Percentiles rank a stretch among this genome's conserved stretches.
Evolutionary conservation across 352 stramenopile genomes (phyloP).

Genomic region (Aphanomyces invadans): DNA sequence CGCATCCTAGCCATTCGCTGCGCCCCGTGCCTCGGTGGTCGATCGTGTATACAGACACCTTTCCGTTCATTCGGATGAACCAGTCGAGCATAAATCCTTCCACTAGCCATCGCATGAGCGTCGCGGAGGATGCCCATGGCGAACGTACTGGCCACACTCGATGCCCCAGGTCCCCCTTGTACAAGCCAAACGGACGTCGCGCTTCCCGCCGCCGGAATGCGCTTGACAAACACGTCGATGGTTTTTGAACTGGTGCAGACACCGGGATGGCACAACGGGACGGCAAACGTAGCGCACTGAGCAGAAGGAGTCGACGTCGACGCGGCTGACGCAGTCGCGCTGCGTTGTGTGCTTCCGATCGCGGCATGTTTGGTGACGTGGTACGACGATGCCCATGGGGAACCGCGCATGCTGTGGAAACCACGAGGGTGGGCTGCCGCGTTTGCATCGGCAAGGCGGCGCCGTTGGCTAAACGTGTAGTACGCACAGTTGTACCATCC

Average conservation of each 20-base stretch:
- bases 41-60: constrained; percentile 47
- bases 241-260: constrained; percentile 30
- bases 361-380: background rate
- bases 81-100: constrained; percentile 31
- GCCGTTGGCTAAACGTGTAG: background rate
- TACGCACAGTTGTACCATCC: constrained; percentile 8
- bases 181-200: constrained; percentile 38
- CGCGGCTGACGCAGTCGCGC: background rate
- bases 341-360: background rate
- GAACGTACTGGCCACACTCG: constrained; percentile 33
- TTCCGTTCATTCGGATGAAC: constrained; percentile 25
- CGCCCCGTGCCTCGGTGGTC: constrained; percentile 43
- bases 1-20: constrained; percentile 36
- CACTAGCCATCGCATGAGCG: constrained; percentile 25
- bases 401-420: background rate
- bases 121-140: background rate
- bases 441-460: too few species aligned
- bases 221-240: constrained; percentile 41
- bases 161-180: constrained; percentile 34
- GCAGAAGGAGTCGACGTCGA: constrained; percentile 9
- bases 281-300: constrained; percentile 31
- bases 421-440: background rate
- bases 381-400: too few species aligned
- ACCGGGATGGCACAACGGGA: constrained; percentile 33
- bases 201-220: constrained; percentile 26